Percentiles rank a stretch among this genome's conserved stretches.
These are phyloP conservation scores for Calonectria pseudoturangicola DNA, from an alignment of 2,329 filamentous ascomycete species.

Conservation along the genomic window DNA sequence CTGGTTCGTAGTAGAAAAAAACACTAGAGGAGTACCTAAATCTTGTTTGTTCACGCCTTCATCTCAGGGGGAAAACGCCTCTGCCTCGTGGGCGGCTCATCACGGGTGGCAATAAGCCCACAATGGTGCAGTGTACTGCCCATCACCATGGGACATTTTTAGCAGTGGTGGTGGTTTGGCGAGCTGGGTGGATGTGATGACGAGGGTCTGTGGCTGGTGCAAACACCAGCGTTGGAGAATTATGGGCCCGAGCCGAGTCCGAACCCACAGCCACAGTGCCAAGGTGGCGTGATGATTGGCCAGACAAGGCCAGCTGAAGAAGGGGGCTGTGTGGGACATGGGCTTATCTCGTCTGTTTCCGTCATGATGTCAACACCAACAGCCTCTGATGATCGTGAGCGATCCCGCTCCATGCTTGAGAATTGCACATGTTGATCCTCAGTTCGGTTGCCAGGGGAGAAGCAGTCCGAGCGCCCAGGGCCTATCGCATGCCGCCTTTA, in stretches of 20 bases:
- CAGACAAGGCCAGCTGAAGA: background rate
- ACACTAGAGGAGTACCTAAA: background rate
- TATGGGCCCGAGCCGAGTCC: slow-evolving; percentile 8
- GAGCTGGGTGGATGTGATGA: slow-evolving; percentile 18
- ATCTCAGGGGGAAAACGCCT: background rate
- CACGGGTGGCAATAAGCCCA: background rate
- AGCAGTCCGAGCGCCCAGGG: background rate
- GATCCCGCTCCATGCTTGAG: slow-evolving; percentile 13
- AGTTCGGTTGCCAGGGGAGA: slow-evolving; percentile 1
- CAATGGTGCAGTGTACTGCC: background rate
- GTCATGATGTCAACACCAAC: slow-evolving; percentile 15
- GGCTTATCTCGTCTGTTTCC: slow-evolving; percentile 12
- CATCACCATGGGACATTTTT: background rate
- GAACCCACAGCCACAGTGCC: slow-evolving; percentile 17
- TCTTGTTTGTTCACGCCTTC: background rate
- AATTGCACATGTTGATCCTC: slow-evolving; percentile 15
- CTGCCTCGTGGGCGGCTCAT: background rate
- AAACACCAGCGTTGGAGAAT: background rate
- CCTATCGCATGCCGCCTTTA: background rate
- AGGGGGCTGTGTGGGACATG: slow-evolving; percentile 14
- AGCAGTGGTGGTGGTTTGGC: background rate
- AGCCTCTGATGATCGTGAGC: slow-evolving; percentile 3
- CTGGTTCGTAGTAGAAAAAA: slow-evolving; percentile 2
- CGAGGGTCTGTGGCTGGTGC: slow-evolving; percentile 23
- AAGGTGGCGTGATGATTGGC: background rate